Percentiles rank a stretch among this genome's conserved stretches.
phyloP scores from a whole-genome alignment of 2,329 filamentous ascomycete genomes.

The Claviceps fusiformis region DNA sequence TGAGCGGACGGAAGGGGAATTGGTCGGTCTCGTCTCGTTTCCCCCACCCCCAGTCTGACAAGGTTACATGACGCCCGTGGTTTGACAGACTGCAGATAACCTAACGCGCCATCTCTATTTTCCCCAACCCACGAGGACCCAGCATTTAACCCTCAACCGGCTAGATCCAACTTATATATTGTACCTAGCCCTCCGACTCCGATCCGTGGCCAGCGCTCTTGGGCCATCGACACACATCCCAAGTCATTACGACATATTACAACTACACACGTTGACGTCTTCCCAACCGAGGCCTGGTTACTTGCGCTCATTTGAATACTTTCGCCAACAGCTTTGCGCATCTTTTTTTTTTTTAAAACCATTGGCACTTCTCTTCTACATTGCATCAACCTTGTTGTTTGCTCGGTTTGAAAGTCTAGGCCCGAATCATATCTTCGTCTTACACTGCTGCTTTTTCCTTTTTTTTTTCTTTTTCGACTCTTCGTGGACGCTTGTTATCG shows the following conservation, averaged over 20 bases:
- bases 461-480: not conserved
- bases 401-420: not conserved
- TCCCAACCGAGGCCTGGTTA: not conserved
- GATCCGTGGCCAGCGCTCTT: not conserved
- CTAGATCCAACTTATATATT: not conserved
- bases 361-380: not conserved
- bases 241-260: not conserved
- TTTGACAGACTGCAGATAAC: slow-evolving; percentile 5
- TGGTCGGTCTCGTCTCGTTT: slow-evolving; percentile 7
- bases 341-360: not conserved
- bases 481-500: not conserved
- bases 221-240: not conserved
- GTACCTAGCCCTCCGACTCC: not conserved
- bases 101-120: slow-evolving; percentile 8
- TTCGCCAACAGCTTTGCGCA: not conserved
- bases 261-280: not conserved
- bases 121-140: slow-evolving; percentile 1
- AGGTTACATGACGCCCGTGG: slow-evolving; percentile 3
- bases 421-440: not conserved
- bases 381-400: not conserved
- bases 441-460: not conserved
- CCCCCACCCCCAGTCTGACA: not conserved
- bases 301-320: not conserved
- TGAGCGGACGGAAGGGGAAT: slow-evolving; percentile 7
- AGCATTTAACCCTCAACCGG: not conserved